Evolutionary conservation across 345 rosid genomes (phyloP), one percentile per base, ranked within the genome.

Genomic region (Salix suchowensis): DNA sequence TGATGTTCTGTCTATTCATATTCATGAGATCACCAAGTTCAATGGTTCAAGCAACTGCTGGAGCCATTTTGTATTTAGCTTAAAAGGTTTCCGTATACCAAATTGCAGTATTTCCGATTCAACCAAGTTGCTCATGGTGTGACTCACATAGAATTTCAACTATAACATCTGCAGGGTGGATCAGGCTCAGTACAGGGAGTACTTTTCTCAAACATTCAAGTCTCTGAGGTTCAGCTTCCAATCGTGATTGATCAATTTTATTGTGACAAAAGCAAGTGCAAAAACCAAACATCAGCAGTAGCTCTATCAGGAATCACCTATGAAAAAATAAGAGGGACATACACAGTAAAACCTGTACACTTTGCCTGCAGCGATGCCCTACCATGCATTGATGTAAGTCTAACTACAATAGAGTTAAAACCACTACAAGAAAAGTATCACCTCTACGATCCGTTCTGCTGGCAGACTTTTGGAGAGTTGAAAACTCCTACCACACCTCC

Each of bases 211-310:
- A 93, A 96, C 87, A 87, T 96, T 68, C 98, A 91, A 82, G 91
- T 96, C 60, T 84, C 94, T 0, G 97, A 93, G 75, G 99, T 96
- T 62, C 93, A 91, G 81, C 89, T 92, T 71, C 99, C 99, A 1
- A 92, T 93, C 13, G 89, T 93, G 46, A 96, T 96, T 4, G 98
- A 96, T 74, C 97, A 93, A 78, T 96, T 84, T 85, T 96, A 96
- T 70, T 96, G 99, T 36, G 98, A 96, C 84, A 88, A 89, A 77
- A 84, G 85, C 60, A 72, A 58, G 39, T 96, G 99, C 85, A 83
- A 54, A 79, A 96, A 96, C 87, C 93, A 91, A 70, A 88, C 95
- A 54, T 85, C 98, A 68, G 96, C 96, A 1, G 98, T 96, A 67
- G 82, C 97, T 1, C 84, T 96, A 14, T 86, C 94, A 79, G 97